A percentile compares a stretch with the other conserved stretches of the same genome.
Conservation (phyloP, 2,329 filamentous ascomycete species). For the Pyrenophora seminiperda region DNA sequence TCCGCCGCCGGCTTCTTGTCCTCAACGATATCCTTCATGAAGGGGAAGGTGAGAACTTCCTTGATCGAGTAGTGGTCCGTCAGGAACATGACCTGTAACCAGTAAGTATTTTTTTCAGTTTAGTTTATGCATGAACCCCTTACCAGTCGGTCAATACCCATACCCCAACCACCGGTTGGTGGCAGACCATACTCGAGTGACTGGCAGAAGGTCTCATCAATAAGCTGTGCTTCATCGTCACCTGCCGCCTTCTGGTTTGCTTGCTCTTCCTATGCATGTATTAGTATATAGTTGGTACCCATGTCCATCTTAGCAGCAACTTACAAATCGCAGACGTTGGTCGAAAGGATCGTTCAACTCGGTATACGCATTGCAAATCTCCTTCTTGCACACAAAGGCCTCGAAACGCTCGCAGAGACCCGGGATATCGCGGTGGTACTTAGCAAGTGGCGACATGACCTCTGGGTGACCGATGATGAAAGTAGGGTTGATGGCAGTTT, state of each 20-base stretch:
- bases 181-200: conserved; percentile 86
- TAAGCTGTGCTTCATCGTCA: conserved; percentile 93
- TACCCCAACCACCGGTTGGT: conserved; percentile 93
- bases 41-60: conserved; percentile 94
- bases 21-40: conserved; percentile 78
- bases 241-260: conserved; percentile 89
- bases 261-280: conserved; percentile 69
- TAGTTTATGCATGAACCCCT: too few relatives aligned
- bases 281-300: conserved; percentile 7
- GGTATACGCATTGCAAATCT: conserved; percentile 95
- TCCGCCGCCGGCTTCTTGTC: conserved; percentile 61
- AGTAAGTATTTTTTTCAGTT: too few relatives aligned
- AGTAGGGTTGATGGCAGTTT: conserved; percentile 89
- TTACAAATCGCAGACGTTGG: conserved; percentile 74
- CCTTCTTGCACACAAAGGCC: conserved; percentile 95
- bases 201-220: conserved; percentile 94
- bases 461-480: conserved; percentile 83
- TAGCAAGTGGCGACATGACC: conserved; percentile 95
- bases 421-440: conserved; percentile 81
- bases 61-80: conserved; percentile 96
- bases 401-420: conserved; percentile 96
- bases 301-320: conserved; percentile 1
- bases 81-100: conserved; percentile 74
- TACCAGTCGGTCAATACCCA: conserved; percentile 87
- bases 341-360: conserved; percentile 98